phyloP scores from a whole-genome alignment of 2,329 filamentous ascomycete genomes.

The Lachnellula arida region DNA sequence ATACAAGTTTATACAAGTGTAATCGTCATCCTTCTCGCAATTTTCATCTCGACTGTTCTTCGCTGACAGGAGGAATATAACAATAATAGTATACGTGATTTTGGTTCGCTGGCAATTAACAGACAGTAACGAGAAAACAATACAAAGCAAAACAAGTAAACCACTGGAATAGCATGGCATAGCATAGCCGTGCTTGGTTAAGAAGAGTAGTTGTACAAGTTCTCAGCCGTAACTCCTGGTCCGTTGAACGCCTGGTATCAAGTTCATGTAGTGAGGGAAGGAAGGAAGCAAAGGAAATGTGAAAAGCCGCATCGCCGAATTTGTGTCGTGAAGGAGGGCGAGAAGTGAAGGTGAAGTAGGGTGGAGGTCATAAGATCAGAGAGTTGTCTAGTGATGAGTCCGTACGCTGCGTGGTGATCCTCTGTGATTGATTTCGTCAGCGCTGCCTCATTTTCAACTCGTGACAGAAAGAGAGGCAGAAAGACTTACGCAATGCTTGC shows the following conservation, averaged over 20 bases:
- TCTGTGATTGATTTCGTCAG: constrained; percentile 11
- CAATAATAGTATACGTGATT: neutral
- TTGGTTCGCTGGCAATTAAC: neutral
- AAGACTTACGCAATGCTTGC: constrained; percentile 62
- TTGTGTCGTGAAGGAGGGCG: constrained; percentile 5
- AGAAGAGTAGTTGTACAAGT: constrained; percentile 28
- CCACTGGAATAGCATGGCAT: neutral
- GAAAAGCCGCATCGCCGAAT: neutral
- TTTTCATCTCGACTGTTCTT: constrained; percentile 2
- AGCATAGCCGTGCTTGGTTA: constrained; percentile 12
- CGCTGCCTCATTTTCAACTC: neutral
- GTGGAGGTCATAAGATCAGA: constrained; percentile 1
- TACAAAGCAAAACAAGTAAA: neutral
- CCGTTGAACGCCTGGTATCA: constrained; percentile 26
- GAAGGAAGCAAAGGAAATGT: neutral
- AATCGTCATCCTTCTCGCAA: neutral
- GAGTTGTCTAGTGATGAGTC: constrained; percentile 23
- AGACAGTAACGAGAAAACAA: neutral
- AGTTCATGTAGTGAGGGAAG: constrained; percentile 10
- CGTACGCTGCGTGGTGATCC: constrained; percentile 29
- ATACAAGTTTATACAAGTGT: neutral
- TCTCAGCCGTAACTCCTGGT: constrained; percentile 2
- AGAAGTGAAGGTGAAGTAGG: neutral
- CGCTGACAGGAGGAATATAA: neutral
- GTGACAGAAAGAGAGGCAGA: constrained; percentile 6